A percentile compares a stretch with the other conserved stretches of the same genome.
These are phyloP conservation scores for Camellia oleifera DNA, from an alignment of 179 eudicot genomes.

Conservation along the genomic window DNA sequence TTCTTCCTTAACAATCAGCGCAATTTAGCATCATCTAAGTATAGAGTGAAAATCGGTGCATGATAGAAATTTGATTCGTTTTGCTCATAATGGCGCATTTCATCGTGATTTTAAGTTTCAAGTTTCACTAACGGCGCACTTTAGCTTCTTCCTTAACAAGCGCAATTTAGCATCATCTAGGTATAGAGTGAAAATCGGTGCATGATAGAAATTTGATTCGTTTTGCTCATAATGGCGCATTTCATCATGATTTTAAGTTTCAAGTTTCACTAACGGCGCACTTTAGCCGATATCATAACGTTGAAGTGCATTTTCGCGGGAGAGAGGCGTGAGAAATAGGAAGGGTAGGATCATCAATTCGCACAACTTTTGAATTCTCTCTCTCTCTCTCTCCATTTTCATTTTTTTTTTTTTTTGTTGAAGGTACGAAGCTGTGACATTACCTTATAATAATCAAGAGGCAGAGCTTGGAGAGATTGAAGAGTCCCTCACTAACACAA, in stretches of 20 bases:
- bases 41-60: neutral
- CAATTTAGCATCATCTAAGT: neutral
- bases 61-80: neutral
- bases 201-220: neutral
- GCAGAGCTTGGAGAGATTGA: constrained; percentile 64
- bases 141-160: neutral
- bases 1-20: neutral
- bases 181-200: neutral
- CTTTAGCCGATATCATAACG: neutral
- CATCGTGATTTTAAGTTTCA: too few species aligned
- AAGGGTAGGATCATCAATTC: too few species aligned
- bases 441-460: constrained; percentile 56
- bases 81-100: neutral
- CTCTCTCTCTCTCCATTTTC: neutral
- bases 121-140: too few species aligned
- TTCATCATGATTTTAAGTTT: neutral
- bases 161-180: neutral
- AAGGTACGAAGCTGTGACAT: constrained; percentile 80
- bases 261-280: neutral
- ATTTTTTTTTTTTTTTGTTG: neutral
- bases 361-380: neutral
- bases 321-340: neutral
- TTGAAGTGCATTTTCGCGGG: neutral
- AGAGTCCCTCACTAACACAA: constrained; percentile 42
- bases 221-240: neutral